Base-by-base conservation (phyloP, 768 basidiomycete species). In the Pisolithus marmoratus region DNA sequence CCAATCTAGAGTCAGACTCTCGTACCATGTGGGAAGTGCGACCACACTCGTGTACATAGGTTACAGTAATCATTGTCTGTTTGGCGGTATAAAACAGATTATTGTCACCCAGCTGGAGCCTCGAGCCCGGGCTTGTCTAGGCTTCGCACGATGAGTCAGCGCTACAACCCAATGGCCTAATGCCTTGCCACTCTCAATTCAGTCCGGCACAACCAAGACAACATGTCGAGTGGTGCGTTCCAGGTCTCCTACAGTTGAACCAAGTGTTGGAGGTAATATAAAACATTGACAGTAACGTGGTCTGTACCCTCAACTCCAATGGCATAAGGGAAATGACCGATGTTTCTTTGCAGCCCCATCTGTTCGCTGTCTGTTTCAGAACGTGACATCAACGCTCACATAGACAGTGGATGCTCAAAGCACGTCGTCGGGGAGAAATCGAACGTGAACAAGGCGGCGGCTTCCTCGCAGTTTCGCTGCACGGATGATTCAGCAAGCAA, bases 331-430 rank as follows among this genome's bases (percentile, higher is more conserved):
- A 4, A 34, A 34, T 38, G 17, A 20, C n/a, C 27, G 23, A 29
- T 20, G 46, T 20, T 8, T 48, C n/a, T 6, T 24, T 22, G 47
- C 51, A 82, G 81, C 49, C 81, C 81, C 12, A 71, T 79, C 43
- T 82, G 81, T 59, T 72, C 70, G 5, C 65, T 63, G 43, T 53
- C 63, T 12, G 77, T 83, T 20, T 54, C 65, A 22, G 69, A 72
- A 42, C 56, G 55, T 40, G 52, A 62, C 51, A 82, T 83, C 51
- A 82, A 83, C 60, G 55, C 55, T 31, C 81, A 83, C 49, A 63
- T 83, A 17, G 81, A 83, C 57, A 74, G 67, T 37, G 63, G 63
- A 38, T 81, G 81, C 48, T 55, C 56, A n/a, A 54, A 66, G 40
- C 52, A 60, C 50, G 58, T 51, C 41, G 42, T 34, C 26, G 49